Evolutionary conservation across 1,139 yeast genomes (phyloP).

Genomic region (Candida gigantensis): DNA sequence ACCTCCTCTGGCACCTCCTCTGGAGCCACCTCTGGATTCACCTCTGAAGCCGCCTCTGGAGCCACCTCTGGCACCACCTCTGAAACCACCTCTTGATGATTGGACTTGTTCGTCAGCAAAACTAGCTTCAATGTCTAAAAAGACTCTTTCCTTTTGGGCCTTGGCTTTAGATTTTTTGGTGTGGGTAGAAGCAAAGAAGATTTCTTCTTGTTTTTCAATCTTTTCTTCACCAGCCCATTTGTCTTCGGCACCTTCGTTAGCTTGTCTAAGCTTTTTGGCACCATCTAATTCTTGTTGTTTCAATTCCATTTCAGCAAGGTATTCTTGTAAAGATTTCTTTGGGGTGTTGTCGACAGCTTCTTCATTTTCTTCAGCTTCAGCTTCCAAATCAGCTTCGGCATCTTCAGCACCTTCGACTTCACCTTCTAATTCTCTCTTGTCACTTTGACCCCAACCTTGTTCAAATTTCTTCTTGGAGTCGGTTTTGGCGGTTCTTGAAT

Average conservation of each 20-base stretch:
- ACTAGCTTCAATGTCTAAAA: constrained; percentile 65
- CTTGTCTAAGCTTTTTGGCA: constrained; percentile 47
- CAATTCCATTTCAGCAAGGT: constrained; percentile 62
- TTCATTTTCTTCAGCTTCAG: constrained; percentile 38
- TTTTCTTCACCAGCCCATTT: constrained; percentile 66
- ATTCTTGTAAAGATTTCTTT: constrained; percentile 69
- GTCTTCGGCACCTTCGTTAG: constrained; percentile 61
- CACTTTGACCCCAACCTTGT: constrained; percentile 83
- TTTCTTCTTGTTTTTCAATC: constrained; percentile 58
- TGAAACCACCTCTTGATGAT: constrained; percentile 23
- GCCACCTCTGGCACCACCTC: constrained; percentile 36
- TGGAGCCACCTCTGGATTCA: too few species aligned
- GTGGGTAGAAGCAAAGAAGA: constrained; percentile 55
- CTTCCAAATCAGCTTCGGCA: constrained; percentile 50
- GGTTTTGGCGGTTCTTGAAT: constrained; percentile 76
- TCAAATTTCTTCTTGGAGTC: constrained; percentile 83
- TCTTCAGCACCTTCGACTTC: constrained; percentile 66
- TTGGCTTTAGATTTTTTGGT: constrained; percentile 63
- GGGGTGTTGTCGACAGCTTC: constrained; percentile 45
- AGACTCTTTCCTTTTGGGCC: constrained; percentile 68
- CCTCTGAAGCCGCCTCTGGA: too few species aligned
- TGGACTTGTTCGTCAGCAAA: constrained; percentile 51
- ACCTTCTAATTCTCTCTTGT: constrained; percentile 58
- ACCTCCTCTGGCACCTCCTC: constrained; percentile 23
- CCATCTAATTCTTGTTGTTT: constrained; percentile 49